Conservation (phyloP, 495 filamentous ascomycete genomes). For the Echria macrotheca region DNA sequence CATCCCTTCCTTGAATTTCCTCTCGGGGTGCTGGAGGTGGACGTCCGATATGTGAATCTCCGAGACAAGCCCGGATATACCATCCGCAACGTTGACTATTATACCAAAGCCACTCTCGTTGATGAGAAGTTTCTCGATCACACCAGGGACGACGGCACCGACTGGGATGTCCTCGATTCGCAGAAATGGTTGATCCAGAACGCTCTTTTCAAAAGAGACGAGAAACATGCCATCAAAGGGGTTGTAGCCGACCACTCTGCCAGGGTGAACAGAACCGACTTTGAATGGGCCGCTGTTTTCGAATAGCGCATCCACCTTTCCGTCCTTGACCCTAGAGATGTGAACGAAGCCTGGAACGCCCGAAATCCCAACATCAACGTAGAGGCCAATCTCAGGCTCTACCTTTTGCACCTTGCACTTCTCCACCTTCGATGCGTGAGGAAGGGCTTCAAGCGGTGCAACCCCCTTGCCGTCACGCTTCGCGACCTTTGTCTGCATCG, state of each 20-base stretch:
- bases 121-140: slow-evolving; percentile 75
- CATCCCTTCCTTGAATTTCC: slow-evolving; percentile 86
- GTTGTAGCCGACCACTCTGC: slow-evolving; percentile 81
- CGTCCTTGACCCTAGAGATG: slow-evolving; percentile 83
- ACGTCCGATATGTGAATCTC: slow-evolving; percentile 86
- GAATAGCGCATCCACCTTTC: slow-evolving; percentile 74
- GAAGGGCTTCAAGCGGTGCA: slow-evolving; percentile 50
- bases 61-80: slow-evolving; percentile 79
- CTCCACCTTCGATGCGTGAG: slow-evolving; percentile 70
- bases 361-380: slow-evolving; percentile 70
- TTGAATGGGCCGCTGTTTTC: slow-evolving; percentile 71
- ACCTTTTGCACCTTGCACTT: slow-evolving; percentile 72
- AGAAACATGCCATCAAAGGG: slow-evolving; percentile 77
- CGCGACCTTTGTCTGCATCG: slow-evolving; percentile 49
- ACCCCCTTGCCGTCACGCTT: slow-evolving; percentile 21
- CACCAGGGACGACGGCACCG: slow-evolving; percentile 76
- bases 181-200: slow-evolving; percentile 84
- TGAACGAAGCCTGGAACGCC: slow-evolving; percentile 82
- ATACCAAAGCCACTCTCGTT: slow-evolving; percentile 66
- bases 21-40: slow-evolving; percentile 83
- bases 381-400: slow-evolving; percentile 70
- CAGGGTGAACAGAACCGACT: slow-evolving; percentile 68
- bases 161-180: slow-evolving; percentile 81
- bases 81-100: slow-evolving; percentile 76
- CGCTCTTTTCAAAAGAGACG: slow-evolving; percentile 72